These are phyloP conservation scores for Beta vulgaris DNA, from an alignment of 148 eudicot species.

Conservation along the genomic window DNA sequence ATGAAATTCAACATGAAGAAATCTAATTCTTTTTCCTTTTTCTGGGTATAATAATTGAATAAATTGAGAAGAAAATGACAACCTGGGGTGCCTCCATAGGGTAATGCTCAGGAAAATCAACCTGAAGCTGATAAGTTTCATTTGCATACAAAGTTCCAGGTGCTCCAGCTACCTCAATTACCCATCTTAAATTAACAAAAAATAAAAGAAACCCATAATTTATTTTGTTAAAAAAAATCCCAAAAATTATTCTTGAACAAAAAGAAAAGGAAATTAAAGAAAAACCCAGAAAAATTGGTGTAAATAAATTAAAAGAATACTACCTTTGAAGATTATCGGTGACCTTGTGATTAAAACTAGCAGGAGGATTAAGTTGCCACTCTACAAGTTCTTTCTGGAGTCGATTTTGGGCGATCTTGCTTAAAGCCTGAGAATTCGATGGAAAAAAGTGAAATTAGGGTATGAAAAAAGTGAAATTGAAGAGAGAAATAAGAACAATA, in stretches of 20 bases:
- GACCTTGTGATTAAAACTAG: slow-evolving; percentile 41
- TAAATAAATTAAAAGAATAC: not conserved
- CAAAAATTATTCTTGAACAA: not conserved
- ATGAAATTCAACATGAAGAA: no score
- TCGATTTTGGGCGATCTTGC: slow-evolving; percentile 53
- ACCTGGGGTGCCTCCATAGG: slow-evolving; percentile 76
- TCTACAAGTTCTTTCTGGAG: slow-evolving; percentile 51
- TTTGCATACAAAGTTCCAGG: slow-evolving; percentile 51
- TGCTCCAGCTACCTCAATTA: slow-evolving; percentile 52
- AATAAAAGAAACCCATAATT: not conserved
- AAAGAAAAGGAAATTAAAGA: not conserved
- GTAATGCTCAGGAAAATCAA: slow-evolving; percentile 61
- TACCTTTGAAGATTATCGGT: slow-evolving; percentile 60
- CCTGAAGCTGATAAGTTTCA: slow-evolving; percentile 50
- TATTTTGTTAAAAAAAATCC: not conserved
- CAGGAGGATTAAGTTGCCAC: slow-evolving; percentile 53
- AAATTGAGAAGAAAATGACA: not conserved
- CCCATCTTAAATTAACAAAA: slow-evolving; percentile 30
- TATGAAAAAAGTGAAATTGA: not conserved
- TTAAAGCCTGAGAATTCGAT: slow-evolving; percentile 35
- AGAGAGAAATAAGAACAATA: not conserved
- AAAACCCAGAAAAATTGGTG: not conserved
- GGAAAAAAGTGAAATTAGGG: no score
- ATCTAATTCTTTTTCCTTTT: no score
- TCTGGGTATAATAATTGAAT: no score